Evolutionary conservation across 768 basidiomycete genomes (phyloP).

Genomic region (Suillus decipiens): DNA sequence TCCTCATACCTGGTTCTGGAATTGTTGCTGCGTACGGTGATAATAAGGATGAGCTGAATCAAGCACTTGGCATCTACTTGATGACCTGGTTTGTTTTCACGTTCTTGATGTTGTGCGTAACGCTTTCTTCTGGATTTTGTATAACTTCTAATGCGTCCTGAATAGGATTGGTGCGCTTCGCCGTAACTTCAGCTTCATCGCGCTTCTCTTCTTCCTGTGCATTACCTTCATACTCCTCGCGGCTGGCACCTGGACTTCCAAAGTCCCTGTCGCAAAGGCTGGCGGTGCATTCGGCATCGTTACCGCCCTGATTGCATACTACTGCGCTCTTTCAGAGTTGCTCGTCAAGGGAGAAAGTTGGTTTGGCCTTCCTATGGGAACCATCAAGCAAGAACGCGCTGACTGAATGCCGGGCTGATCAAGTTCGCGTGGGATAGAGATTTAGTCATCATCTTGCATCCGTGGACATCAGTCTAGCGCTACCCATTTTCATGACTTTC

Average conservation of each 20-base stretch:
- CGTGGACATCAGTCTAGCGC: neutral
- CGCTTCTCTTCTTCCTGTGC: constrained; percentile 54
- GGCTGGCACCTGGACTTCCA: constrained; percentile 37
- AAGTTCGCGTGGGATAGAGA: neutral
- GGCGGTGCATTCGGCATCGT: constrained; percentile 48
- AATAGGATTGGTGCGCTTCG: constrained; percentile 51
- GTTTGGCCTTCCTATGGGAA: constrained; percentile 44
- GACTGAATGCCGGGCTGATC: neutral
- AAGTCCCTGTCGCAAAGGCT: constrained; percentile 30
- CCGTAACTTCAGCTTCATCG: constrained; percentile 49
- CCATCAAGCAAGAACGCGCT: constrained; percentile 14
- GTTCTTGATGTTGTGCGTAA: constrained; percentile 61
- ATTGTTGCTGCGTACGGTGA: constrained; percentile 52
- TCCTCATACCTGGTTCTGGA: constrained; percentile 72
- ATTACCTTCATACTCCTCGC: constrained; percentile 54
- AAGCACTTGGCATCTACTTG: constrained; percentile 75
- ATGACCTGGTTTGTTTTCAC: constrained; percentile 76
- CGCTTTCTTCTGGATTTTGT: neutral
- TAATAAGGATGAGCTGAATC: constrained; percentile 40
- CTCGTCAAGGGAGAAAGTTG: constrained; percentile 39
- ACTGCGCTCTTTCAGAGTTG: constrained; percentile 43
- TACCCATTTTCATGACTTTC: neutral
- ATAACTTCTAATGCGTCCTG: constrained; percentile 3
- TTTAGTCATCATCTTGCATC: neutral
- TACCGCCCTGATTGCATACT: constrained; percentile 50